Evolutionary conservation across 192 early-diverging fungal genomes (phyloP).

Genomic region (Coemansia sp.): DNA sequence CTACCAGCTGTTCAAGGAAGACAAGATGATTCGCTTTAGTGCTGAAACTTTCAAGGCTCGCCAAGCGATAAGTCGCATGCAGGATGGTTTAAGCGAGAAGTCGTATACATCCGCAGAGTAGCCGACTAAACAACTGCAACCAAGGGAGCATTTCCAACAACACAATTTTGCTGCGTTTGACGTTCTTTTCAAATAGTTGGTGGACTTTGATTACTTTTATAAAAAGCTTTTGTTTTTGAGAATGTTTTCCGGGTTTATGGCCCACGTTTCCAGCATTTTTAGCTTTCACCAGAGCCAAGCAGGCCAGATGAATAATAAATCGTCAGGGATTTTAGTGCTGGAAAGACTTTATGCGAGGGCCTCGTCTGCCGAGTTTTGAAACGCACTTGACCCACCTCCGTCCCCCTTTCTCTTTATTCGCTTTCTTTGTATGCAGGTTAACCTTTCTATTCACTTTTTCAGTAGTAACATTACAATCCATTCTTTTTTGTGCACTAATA

Average conservation of each 20-base stretch:
- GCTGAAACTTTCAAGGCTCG: slow-evolving; percentile 20
- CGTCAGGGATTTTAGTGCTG: no score
- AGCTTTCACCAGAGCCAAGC: neutral
- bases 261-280: neutral
- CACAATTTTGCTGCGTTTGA: no score
- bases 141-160: no score
- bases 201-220: no score
- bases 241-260: neutral
- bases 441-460: neutral
- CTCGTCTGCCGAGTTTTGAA: neutral
- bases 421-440: neutral
- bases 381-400: neutral
- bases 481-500: no score
- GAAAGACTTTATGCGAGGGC: no score
- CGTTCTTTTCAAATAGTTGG: no score
- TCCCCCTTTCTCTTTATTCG: neutral
- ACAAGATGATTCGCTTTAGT: slow-evolving; percentile 22
- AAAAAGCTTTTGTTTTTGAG: neutral
- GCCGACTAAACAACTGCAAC: no score
- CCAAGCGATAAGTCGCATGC: slow-evolving; percentile 32
- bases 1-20: slow-evolving; percentile 25
- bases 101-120: slow-evolving; percentile 27
- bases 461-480: no score
- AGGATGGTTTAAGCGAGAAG: slow-evolving; percentile 28
- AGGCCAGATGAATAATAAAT: no score